phyloP scores from a whole-genome alignment of 345 rosid species.

The Citrus cavaleriei region DNA sequence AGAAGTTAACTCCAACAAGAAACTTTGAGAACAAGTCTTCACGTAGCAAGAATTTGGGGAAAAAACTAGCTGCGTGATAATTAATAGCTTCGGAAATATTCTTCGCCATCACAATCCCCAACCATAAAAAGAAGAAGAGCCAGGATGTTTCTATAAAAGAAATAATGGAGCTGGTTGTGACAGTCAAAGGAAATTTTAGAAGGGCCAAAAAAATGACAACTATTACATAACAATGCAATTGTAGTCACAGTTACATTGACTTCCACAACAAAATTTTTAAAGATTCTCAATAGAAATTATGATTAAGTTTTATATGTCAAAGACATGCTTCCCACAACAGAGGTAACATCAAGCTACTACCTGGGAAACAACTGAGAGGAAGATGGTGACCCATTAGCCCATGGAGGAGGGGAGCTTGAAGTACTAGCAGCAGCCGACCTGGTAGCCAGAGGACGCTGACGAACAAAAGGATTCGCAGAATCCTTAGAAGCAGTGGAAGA shows the following conservation, averaged over 20 bases:
- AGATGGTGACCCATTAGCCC: constrained; percentile 52
- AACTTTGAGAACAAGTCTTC: neutral
- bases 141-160: neutral
- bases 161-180: neutral
- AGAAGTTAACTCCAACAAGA: neutral
- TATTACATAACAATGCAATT: neutral
- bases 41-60: neutral
- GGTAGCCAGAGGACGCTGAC: constrained; percentile 57
- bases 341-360: constrained; percentile 13
- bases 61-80: neutral
- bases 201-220: neutral
- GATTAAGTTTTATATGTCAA: neutral
- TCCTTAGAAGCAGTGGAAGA: constrained; percentile 49
- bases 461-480: constrained; percentile 55
- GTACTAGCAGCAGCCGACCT: constrained; percentile 32
- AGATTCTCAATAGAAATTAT: neutral
- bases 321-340: neutral
- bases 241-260: neutral
- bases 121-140: neutral
- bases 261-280: neutral
- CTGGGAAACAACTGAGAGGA: constrained; percentile 48
- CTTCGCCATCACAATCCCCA: neutral
- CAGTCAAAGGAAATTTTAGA: neutral
- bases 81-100: neutral
- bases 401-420: constrained; percentile 51